Evolutionary conservation across 768 basidiomycete species (phyloP), one percentile per base, ranked within the genome.

Genomic region (Suillus spraguei): DNA sequence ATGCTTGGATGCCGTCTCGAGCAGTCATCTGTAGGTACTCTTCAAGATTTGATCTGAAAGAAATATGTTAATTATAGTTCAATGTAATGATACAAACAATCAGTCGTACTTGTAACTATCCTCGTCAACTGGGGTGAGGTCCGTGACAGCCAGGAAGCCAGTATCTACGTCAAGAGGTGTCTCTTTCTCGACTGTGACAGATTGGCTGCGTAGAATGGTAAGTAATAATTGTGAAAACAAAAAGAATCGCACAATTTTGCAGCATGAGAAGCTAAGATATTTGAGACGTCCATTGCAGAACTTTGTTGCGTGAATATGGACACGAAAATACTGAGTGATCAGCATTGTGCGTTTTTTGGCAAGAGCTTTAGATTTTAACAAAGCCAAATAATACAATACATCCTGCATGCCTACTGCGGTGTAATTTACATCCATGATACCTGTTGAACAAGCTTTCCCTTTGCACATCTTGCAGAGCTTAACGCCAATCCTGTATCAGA

Each of bases 121-220:
- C 55, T 85, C 83, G 74, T 98, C 95, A 66, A 95, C 87, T 14
- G 91, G 87, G 74, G 94, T 96, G 24, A 83, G 83, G 79, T 99
- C 97, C 54, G 93, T 93, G 1, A 92, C 94, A 5, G 91, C 85
- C 22, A 99, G 81, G 47, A 91, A 83, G 5, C 92, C 96, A 5
- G 89, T 71, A 77, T 99, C 97, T 63, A 94, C 80, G 49, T 89
- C 87, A 65, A 94, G 83, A 8, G 91, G 87, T 10, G 85, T 87
- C 60, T 93, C 91, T 74, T 92, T 94, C 73, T 93, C 88, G 62
- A 93, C 88, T 39, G 79, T 75, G 42, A 85, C 80, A 38, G 87
- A 83, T 77, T 88, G 87, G 73, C 91, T 94, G 63, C 1, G 65
- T 66, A 32, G 63, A 38, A 63, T 14, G n/a, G 16, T 44, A 20